Evolutionary conservation across 371 early-diverging fungal genomes (phyloP).

Genomic region (Mortierella sp.): DNA sequence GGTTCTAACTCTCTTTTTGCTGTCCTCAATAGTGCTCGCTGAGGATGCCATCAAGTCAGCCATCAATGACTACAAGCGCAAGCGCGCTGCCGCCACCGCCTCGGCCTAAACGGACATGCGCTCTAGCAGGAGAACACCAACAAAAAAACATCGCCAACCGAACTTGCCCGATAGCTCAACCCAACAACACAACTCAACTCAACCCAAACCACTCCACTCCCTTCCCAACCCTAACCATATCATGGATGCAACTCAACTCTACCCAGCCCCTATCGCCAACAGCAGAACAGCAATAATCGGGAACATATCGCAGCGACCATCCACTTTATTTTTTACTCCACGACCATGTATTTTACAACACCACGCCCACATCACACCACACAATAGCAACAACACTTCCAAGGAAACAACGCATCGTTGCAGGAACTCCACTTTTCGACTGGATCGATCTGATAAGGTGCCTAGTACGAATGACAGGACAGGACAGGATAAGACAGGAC

Average conservation of each 20-base stretch:
- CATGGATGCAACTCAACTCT: slow-evolving; percentile 5
- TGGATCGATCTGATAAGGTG: slow-evolving; percentile 9
- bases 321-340: not conserved
- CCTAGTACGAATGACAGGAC: not conserved
- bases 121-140: not conserved
- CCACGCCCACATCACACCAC: not conserved
- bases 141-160: slow-evolving; percentile 12
- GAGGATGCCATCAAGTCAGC: slow-evolving; percentile 99
- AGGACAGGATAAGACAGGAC: not conserved
- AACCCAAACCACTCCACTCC: slow-evolving; percentile 9
- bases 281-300: not conserved
- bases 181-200: slow-evolving; percentile 9
- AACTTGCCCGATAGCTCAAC: slow-evolving; percentile 17
- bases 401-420: not conserved
- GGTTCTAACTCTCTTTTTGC: not conserved
- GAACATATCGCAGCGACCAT: not conserved
- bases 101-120: slow-evolving; percentile 11
- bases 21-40: slow-evolving; percentile 86
- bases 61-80: slow-evolving; percentile 90
- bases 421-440: slow-evolving; percentile 10
- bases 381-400: not conserved
- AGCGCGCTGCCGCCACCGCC: slow-evolving; percentile 62
- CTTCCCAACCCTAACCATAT: not conserved
- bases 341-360: slow-evolving; percentile 1
- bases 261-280: not conserved